phyloP scores from a whole-genome alignment of 805 yeast genomes.

The Metahyphopichia silvanorum region DNA sequence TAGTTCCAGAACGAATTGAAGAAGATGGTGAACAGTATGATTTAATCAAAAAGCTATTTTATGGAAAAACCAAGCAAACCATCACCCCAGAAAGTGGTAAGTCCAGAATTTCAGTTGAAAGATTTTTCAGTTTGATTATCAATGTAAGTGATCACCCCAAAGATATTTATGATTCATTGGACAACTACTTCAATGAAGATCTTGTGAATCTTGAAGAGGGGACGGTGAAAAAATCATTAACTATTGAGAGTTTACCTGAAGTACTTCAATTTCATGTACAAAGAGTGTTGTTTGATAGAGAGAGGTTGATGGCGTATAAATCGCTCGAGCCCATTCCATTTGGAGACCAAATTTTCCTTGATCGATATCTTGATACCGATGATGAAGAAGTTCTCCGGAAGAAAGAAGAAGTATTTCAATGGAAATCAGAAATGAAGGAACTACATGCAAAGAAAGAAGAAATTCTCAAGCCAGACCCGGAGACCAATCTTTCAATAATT shows the following conservation, averaged over 20 bases:
- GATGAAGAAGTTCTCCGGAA: slow-evolving; percentile 51
- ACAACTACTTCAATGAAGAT: slow-evolving; percentile 77
- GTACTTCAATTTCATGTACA: slow-evolving; percentile 90
- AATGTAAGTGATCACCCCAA: slow-evolving; percentile 87
- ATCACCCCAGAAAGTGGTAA: slow-evolving; percentile 51
- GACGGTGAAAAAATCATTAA: slow-evolving; percentile 66
- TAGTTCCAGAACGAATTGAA: slow-evolving; percentile 63
- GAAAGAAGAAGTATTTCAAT: slow-evolving; percentile 54
- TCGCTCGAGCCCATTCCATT: slow-evolving; percentile 80
- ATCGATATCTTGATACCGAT: slow-evolving; percentile 75
- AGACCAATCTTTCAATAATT: slow-evolving; percentile 28
- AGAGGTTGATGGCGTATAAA: slow-evolving; percentile 70
- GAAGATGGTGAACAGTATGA: slow-evolving; percentile 78
- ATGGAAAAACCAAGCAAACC: slow-evolving; percentile 80
- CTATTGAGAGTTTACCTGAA: slow-evolving; percentile 71
- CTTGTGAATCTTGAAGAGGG: slow-evolving; percentile 67
- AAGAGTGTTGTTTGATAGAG: slow-evolving; percentile 86
- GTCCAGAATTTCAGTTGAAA: slow-evolving; percentile 47
- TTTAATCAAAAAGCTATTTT: slow-evolving; percentile 73
- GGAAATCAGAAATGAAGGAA: slow-evolving; percentile 55
- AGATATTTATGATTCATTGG: slow-evolving; percentile 87
- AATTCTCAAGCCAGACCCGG: slow-evolving; percentile 40
- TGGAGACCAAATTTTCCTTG: slow-evolving; percentile 75
- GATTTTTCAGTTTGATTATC: slow-evolving; percentile 78
- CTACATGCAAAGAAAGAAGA: slow-evolving; percentile 42